Evolutionary conservation across 129 eudicot genomes (phyloP).

Genomic region (Chrysanthemum lavandulifolium): DNA sequence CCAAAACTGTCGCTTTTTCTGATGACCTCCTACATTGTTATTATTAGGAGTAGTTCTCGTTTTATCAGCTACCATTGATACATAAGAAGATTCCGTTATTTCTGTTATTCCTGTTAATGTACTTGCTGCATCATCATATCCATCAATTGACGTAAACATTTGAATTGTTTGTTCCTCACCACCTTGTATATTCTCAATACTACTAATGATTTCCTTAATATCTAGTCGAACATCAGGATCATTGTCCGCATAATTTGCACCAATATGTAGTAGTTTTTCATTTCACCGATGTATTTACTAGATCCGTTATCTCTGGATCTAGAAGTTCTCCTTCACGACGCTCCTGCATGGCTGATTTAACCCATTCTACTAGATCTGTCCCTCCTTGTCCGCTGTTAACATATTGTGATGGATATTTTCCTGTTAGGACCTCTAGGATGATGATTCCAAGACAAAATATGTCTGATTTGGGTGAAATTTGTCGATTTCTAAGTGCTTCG

Average conservation of each 20-base stretch:
- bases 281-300: constrained; percentile 32
- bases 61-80: constrained; percentile 19
- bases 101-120: constrained; percentile 24
- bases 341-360: constrained; percentile 52
- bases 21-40: constrained; percentile 20
- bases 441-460: constrained; percentile 72
- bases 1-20: constrained; percentile 20
- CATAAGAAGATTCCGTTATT: constrained; percentile 25
- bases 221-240: constrained; percentile 47
- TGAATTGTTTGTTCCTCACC: constrained; percentile 30
- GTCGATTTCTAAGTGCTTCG: constrained; percentile 42
- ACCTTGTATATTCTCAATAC: constrained; percentile 50
- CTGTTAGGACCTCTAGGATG: constrained; percentile 72
- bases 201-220: constrained; percentile 41
- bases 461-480: constrained; percentile 64
- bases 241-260: constrained; percentile 56
- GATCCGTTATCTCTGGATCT: constrained; percentile 61
- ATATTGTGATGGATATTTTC: constrained; percentile 61
- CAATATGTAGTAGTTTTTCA: constrained; percentile 58
- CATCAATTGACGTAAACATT: constrained; percentile 22
- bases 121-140: constrained; percentile 30
- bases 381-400: constrained; percentile 58
- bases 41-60: background rate
- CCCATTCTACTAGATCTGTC: constrained; percentile 60
- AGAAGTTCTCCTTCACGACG: constrained; percentile 49